These are phyloP conservation scores for Rehmannia glutinosa DNA, from an alignment of 257 asterid genomes.

Conservation along the genomic window DNA sequence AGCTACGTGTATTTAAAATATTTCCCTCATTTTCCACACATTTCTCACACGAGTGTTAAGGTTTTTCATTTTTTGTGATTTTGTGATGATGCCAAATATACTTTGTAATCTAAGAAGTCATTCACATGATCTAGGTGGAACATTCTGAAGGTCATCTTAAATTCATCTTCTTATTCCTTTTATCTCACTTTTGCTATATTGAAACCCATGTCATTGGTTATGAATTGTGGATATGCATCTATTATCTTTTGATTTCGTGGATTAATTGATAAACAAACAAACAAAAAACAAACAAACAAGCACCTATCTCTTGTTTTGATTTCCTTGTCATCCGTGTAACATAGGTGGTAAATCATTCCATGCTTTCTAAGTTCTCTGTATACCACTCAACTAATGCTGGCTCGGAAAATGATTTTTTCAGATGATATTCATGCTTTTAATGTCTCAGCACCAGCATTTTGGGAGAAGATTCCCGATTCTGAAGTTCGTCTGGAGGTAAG, in stretches of 20 bases:
- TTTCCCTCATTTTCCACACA: neutral
- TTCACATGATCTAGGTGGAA: neutral
- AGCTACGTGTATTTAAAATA: neutral
- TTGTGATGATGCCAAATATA: neutral
- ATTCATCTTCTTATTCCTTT: neutral
- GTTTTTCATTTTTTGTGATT: neutral
- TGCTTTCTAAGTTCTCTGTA: neutral
- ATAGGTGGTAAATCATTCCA: neutral
- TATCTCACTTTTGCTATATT: neutral
- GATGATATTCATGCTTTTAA: slow-evolving; percentile 35
- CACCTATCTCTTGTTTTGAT: neutral
- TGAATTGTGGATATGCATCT: slow-evolving; percentile 10
- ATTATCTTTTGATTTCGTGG: neutral
- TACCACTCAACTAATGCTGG: slow-evolving; percentile 17
- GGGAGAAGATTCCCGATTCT: slow-evolving; percentile 41
- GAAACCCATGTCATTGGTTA: neutral
- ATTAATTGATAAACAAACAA: neutral
- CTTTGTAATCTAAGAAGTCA: neutral
- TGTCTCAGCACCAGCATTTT: slow-evolving; percentile 34
- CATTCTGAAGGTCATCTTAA: slow-evolving; percentile 3
- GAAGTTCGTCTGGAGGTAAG: slow-evolving; percentile 29
- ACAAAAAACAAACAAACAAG: neutral
- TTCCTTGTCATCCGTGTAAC: neutral
- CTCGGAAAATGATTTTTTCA: slow-evolving; percentile 22
- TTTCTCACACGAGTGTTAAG: neutral